A percentile compares a stretch with the other conserved stretches of the same genome.
Evolutionary conservation across 139 green algal genomes (phyloP).

Genomic region (Volvox reticuliferus): DNA sequence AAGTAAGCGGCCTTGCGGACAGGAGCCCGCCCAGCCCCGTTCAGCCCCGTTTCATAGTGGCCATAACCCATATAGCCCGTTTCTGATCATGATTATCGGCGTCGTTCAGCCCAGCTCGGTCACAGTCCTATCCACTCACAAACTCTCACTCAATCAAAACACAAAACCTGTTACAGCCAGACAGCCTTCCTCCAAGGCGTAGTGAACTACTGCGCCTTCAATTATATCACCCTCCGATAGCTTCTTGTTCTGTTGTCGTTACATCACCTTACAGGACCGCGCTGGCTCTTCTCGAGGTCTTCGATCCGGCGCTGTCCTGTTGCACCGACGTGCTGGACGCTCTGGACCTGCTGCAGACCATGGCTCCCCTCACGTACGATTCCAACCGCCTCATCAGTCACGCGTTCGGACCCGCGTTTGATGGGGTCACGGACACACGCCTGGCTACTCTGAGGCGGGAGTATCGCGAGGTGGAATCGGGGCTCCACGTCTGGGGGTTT

Average conservation of each 20-base stretch:
- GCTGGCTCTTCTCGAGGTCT: conserved; percentile 53
- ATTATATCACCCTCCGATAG: no score
- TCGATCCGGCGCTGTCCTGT: conserved; percentile 38
- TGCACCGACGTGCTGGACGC: conserved; percentile 58
- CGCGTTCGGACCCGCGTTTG: conserved; percentile 62
- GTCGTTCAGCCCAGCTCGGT: no score
- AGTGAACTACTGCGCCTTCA: no score
- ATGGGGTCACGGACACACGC: conserved; percentile 50
- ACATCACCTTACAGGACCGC: conserved; percentile 21
- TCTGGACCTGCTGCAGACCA: conserved; percentile 50
- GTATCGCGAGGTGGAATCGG: conserved; percentile 47
- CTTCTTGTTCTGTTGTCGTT: no score
- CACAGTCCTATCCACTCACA: no score
- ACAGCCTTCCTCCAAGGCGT: no score
- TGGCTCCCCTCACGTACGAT: conserved; percentile 78
- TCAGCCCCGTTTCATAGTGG: no score
- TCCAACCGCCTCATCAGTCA: conserved; percentile 66
- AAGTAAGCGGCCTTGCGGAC: conserved; percentile 33
- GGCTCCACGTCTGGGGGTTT: background rate
- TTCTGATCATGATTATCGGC: no score
- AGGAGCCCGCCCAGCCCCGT: no score
- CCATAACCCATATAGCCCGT: no score
- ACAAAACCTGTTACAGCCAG: no score
- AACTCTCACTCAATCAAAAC: no score
- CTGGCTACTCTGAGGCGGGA: conserved; percentile 55